Conservation (phyloP, 306 rosid species). For the Vigna trinervia region DNA sequence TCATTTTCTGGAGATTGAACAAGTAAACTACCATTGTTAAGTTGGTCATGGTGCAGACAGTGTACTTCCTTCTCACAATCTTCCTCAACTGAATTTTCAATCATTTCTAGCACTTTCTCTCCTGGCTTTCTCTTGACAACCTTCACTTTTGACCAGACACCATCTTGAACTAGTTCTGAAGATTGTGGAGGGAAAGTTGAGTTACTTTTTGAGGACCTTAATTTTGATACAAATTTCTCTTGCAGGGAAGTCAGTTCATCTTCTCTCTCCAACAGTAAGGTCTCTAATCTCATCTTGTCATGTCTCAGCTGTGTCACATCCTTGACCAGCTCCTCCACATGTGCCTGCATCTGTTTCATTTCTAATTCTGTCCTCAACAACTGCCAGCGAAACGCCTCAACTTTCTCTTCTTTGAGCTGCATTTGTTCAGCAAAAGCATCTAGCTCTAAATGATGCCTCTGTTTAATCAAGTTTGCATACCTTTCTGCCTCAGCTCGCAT, state of each 20-base stretch:
- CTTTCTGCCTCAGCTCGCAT: conserved; percentile 84
- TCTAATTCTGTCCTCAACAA: conserved; percentile 82
- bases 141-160: conserved; percentile 57
- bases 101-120: conserved; percentile 58
- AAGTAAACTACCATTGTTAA: conserved; percentile 31
- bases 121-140: conserved; percentile 56
- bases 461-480: conserved; percentile 71
- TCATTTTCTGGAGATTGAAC: conserved; percentile 52
- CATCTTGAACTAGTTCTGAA: conserved; percentile 51
- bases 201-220: conserved; percentile 51
- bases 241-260: conserved; percentile 66
- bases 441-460: conserved; percentile 83
- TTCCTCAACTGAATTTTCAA: conserved; percentile 53
- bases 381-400: conserved; percentile 86
- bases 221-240: conserved; percentile 65
- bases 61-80: conserved; percentile 44
- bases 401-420: conserved; percentile 82
- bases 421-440: conserved; percentile 95
- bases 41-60: conserved; percentile 13
- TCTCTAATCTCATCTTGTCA: conserved; percentile 68
- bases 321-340: conserved; percentile 68
- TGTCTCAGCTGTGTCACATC: conserved; percentile 79
- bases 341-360: conserved; percentile 78
- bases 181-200: conserved; percentile 48
- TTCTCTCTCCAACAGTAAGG: conserved; percentile 66